Conservation (phyloP, 2,329 filamentous ascomycete genomes). For the Huntiella decipiens region DNA sequence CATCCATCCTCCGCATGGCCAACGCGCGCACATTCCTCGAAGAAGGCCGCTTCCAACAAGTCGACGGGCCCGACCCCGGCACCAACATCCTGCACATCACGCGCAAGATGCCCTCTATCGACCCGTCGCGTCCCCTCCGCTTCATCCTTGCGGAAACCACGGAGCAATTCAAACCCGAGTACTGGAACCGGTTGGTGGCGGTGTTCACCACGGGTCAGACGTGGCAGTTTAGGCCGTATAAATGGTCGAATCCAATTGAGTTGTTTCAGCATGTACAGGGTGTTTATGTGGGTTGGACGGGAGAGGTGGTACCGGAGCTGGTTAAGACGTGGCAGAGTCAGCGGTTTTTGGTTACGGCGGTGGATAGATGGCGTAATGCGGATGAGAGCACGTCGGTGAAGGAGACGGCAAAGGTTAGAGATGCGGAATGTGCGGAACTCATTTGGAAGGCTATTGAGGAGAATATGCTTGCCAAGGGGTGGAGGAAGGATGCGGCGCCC, state of each 20-base stretch:
- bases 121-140: slow-evolving; percentile 54
- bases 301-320: slow-evolving; percentile 57
- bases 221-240: slow-evolving; percentile 98
- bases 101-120: slow-evolving; percentile 53
- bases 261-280: slow-evolving; percentile 78
- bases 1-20: slow-evolving; percentile 80
- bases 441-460: slow-evolving; percentile 83
- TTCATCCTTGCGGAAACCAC: slow-evolving; percentile 93
- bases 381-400: slow-evolving; percentile 18
- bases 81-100: slow-evolving; percentile 73
- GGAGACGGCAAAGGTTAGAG: slow-evolving; percentile 51
- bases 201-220: slow-evolving; percentile 95
- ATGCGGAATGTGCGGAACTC: slow-evolving; percentile 78
- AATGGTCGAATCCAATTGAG: slow-evolving; percentile 76
- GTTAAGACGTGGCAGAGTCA: slow-evolving; percentile 65
- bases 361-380: slow-evolving; percentile 63
- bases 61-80: slow-evolving; percentile 48
- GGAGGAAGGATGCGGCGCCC: slow-evolving; percentile 54
- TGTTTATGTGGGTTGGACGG: slow-evolving; percentile 79
- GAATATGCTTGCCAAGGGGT: slow-evolving; percentile 72
- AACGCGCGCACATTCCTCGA: slow-evolving; percentile 93
- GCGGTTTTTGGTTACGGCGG: slow-evolving; percentile 54
- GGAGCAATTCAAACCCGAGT: slow-evolving; percentile 91
- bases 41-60: slow-evolving; percentile 59
- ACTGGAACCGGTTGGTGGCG: slow-evolving; percentile 87